Conservation (phyloP, 139 green algal genomes). For the Chlorella ohadii region DNA sequence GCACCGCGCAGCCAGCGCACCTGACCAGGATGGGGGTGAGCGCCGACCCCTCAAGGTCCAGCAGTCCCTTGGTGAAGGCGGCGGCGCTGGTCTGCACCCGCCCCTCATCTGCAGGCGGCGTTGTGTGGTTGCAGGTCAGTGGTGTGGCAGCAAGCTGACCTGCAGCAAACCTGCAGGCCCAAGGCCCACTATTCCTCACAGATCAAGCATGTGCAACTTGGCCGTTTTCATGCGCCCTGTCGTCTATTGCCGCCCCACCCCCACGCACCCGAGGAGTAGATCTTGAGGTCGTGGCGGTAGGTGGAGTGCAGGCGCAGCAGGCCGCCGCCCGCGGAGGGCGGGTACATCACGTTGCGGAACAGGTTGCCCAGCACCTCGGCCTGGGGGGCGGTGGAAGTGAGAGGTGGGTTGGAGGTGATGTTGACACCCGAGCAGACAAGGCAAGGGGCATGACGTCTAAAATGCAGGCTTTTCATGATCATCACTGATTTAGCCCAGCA, state of each 20-base stretch:
- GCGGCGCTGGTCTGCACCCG: constrained; percentile 91
- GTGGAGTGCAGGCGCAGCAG: constrained; percentile 97
- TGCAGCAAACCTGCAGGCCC: too few relatives aligned
- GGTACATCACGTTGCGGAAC: constrained; percentile 98
- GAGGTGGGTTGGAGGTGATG: background rate
- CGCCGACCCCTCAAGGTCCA: constrained; percentile 94
- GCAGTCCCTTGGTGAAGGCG: constrained; percentile 90
- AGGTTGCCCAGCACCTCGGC: constrained; percentile 90
- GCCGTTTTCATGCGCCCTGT: too few relatives aligned
- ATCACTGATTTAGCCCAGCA: too few relatives aligned
- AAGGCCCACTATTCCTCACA: too few relatives aligned
- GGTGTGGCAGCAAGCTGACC: too few relatives aligned
- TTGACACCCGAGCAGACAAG: too few relatives aligned
- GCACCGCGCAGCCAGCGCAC: background rate
- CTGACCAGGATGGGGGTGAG: constrained; percentile 91
- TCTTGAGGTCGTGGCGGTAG: constrained; percentile 99
- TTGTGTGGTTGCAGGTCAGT: too few relatives aligned
- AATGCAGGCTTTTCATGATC: too few relatives aligned
- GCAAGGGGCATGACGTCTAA: too few relatives aligned
- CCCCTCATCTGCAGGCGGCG: constrained; percentile 27
- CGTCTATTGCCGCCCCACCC: too few relatives aligned
- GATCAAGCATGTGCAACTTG: too few relatives aligned
- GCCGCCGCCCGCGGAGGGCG: constrained; percentile 76
- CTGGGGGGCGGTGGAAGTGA: constrained; percentile 28
- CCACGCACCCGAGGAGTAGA: constrained; percentile 92